Conservation (phyloP, 164 flowering plant species). For the Berberis thunbergii region DNA sequence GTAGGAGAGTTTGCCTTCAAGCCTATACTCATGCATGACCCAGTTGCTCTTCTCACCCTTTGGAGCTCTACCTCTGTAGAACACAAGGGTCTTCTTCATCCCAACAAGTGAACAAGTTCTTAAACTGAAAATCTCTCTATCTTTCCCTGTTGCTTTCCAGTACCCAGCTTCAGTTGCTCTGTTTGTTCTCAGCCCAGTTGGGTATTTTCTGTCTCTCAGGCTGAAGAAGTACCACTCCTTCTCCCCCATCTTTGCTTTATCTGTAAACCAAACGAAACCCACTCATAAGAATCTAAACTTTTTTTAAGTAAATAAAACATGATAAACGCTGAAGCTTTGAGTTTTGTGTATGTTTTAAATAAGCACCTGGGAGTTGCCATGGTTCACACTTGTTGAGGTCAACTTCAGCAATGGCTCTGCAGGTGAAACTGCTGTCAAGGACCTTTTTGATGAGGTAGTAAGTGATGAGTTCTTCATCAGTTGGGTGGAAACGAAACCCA, state of each 20-base stretch:
- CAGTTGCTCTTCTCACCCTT: slow-evolving; percentile 95
- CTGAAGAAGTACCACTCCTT: slow-evolving; percentile 96
- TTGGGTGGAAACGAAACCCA: slow-evolving; percentile 90
- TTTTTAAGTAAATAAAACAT: not conserved
- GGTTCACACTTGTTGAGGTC: slow-evolving; percentile 98
- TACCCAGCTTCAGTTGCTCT: slow-evolving; percentile 94
- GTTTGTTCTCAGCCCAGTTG: slow-evolving; percentile 87
- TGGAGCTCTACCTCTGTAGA: slow-evolving; percentile 92
- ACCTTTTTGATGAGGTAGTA: slow-evolving; percentile 85
- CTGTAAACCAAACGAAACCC: slow-evolving; percentile 23
- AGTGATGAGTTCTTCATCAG: slow-evolving; percentile 90
- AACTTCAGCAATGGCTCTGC: slow-evolving; percentile 87
- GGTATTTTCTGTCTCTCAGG: slow-evolving; percentile 78
- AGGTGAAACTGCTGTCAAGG: slow-evolving; percentile 53
- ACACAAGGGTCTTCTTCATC: slow-evolving; percentile 97
- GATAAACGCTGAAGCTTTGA: not conserved
- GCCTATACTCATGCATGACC: slow-evolving; percentile 99
- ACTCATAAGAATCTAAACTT: not conserved
- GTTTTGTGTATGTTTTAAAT: not conserved
- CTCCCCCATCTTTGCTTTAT: slow-evolving; percentile 91
- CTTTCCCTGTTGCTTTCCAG: slow-evolving; percentile 99
- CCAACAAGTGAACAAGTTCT: slow-evolving; percentile 68
- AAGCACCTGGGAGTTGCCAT: slow-evolving; percentile 87
- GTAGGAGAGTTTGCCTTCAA: slow-evolving; percentile 87
- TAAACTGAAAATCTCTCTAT: slow-evolving; percentile 86